A percentile compares a stretch with the other conserved stretches of the same genome.
Evolutionary conservation across 108 stramenopile genomes (phyloP).

Genomic region (Mediolabrus comicus): DNA sequence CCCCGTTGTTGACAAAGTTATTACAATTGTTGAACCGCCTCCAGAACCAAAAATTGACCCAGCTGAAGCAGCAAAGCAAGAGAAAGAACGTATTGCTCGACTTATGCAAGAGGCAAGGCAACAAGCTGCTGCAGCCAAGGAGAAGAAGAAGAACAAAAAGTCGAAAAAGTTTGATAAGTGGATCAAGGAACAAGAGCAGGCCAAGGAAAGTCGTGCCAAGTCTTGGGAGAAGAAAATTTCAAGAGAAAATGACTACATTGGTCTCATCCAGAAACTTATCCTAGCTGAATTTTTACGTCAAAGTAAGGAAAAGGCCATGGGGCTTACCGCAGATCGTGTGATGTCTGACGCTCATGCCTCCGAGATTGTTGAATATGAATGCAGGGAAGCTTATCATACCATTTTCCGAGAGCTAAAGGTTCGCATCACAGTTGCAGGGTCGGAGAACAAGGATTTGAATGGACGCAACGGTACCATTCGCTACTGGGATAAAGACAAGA

Average conservation of each 20-base stretch:
- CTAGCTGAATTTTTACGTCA: conserved; percentile 43
- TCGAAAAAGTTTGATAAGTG: conserved; percentile 23
- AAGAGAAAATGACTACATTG: conserved; percentile 25
- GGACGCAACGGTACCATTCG: conserved; percentile 39
- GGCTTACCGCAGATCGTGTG: conserved; percentile 13
- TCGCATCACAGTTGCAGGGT: conserved; percentile 37
- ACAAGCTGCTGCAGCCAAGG: conserved; percentile 17
- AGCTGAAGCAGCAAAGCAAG: conserved; percentile 1
- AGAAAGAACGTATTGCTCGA: conserved; percentile 15
- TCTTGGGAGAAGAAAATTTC: conserved; percentile 22
- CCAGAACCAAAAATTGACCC: neutral
- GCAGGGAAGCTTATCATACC: conserved; percentile 14
- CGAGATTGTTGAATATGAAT: conserved; percentile 1
- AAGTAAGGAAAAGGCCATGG: conserved; percentile 17
- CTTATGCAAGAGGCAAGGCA: conserved; percentile 20
- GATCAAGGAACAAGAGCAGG: conserved; percentile 28
- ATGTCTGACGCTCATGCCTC: conserved; percentile 13
- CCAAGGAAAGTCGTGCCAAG: conserved; percentile 16
- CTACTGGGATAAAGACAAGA: conserved; percentile 30
- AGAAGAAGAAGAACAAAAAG: conserved; percentile 34
- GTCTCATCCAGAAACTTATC: conserved; percentile 22
- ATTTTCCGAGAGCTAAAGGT: conserved; percentile 22
- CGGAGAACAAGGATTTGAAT: conserved; percentile 40
- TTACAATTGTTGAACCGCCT: too few relatives aligned
- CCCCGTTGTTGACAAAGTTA: neutral